These are phyloP conservation scores for Penicillium cataractarum DNA, from an alignment of 495 filamentous ascomycete genomes.

Conservation along the genomic window DNA sequence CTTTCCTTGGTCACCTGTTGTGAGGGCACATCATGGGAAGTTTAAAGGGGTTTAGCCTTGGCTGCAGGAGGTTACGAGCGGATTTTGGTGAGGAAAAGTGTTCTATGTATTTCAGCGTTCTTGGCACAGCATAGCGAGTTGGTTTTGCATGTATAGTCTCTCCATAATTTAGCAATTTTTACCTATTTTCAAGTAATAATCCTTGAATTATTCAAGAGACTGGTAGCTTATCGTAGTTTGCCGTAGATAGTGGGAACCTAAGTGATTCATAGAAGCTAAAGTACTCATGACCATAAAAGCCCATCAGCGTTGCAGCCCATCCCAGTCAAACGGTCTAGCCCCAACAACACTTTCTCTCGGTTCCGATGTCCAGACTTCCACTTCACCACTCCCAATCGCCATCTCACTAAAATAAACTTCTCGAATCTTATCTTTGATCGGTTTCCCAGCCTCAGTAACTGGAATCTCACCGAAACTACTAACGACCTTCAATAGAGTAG, in stretches of 20 bases:
- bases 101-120: background rate
- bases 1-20: slow-evolving; percentile 72
- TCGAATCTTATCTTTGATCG: background rate
- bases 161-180: background rate
- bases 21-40: slow-evolving; percentile 18
- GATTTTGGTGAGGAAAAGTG: background rate
- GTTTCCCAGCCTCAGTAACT: background rate
- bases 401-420: background rate
- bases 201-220: background rate
- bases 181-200: background rate
- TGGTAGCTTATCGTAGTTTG: no score
- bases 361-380: background rate
- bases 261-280: no score
- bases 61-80: background rate
- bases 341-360: background rate
- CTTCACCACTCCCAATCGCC: background rate
- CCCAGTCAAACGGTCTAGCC: slow-evolving; percentile 1
- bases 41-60: slow-evolving; percentile 19
- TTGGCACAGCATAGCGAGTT: background rate
- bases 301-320: background rate
- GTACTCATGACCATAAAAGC: no score
- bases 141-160: background rate
- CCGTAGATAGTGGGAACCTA: no score
- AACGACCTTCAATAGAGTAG: background rate
- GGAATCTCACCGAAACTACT: background rate